Percentiles rank a stretch among this genome's conserved stretches.
These are phyloP conservation scores for Cyberlindnera xylosilytica DNA, from an alignment of 805 yeast species.

Conservation along the genomic window DNA sequence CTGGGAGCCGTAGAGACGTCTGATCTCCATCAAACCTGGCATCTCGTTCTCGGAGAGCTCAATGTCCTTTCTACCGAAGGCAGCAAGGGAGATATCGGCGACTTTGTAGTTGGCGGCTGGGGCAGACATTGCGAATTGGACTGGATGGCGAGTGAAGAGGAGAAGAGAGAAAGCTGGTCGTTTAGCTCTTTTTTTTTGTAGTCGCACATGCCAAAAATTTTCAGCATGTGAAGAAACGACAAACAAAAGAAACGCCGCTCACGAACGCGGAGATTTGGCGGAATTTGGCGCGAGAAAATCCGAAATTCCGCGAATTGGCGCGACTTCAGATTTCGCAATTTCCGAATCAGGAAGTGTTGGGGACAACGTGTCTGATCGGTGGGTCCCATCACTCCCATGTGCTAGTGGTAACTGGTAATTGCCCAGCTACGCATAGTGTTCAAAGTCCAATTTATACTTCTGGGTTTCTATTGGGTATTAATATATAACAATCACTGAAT, in stretches of 20 bases:
- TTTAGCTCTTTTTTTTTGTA: slow-evolving; percentile 2
- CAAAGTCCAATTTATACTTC: too few relatives aligned
- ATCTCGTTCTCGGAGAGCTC: slow-evolving; percentile 98
- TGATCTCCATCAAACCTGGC: slow-evolving; percentile 99
- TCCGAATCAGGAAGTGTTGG: background rate
- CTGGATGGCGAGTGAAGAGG: slow-evolving; percentile 1
- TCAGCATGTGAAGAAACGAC: slow-evolving; percentile 7
- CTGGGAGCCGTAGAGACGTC: slow-evolving; percentile 83
- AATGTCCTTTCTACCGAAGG: slow-evolving; percentile 99
- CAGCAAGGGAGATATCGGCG: slow-evolving; percentile 97
- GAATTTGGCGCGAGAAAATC: background rate
- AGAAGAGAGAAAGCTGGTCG: slow-evolving; percentile 1
- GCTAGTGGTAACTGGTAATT: too few relatives aligned
- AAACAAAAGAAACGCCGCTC: background rate
- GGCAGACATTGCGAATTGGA: slow-evolving; percentile 44
- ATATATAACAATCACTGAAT: background rate
- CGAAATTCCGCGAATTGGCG: slow-evolving; percentile 1
- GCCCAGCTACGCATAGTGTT: too few relatives aligned
- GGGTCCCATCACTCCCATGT: too few relatives aligned
- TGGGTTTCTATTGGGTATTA: background rate
- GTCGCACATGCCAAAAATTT: slow-evolving; percentile 7
- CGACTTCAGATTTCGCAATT: background rate
- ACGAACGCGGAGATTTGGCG: background rate
- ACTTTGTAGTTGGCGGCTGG: slow-evolving; percentile 83
- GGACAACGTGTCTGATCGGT: too few relatives aligned